Evolutionary conservation across 2,329 filamentous ascomycete genomes (phyloP).

Genomic region (Paracamarosporium sp.): DNA sequence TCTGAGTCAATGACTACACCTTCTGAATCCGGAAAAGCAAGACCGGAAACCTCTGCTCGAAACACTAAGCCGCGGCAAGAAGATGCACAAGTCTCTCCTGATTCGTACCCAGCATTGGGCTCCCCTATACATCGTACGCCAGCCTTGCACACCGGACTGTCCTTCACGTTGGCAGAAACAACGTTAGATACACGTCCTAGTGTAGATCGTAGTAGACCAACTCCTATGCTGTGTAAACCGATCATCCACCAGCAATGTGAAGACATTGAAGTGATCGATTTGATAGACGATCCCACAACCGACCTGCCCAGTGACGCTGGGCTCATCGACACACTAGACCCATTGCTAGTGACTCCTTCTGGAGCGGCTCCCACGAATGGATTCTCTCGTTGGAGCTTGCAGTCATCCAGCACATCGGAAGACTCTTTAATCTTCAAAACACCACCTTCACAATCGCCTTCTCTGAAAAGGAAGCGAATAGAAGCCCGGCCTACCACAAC

Average conservation of each 20-base stretch:
- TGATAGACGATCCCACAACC: neutral
- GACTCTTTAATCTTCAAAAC: conserved; percentile 26
- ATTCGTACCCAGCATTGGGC: conserved; percentile 31
- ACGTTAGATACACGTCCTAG: conserved; percentile 17
- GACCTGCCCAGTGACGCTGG: neutral
- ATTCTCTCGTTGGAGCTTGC: neutral
- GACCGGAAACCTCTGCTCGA: conserved; percentile 5
- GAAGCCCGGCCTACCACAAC: conserved; percentile 17
- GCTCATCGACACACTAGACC: neutral
- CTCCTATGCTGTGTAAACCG: neutral
- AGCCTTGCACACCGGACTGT: conserved; percentile 23
- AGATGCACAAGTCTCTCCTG: conserved; percentile 10
- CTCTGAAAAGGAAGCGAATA: conserved; percentile 35
- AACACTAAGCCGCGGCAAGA: neutral
- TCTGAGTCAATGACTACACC: neutral
- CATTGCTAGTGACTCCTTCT: neutral
- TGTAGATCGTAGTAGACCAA: neutral
- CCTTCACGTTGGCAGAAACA: conserved; percentile 30
- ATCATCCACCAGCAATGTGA: neutral
- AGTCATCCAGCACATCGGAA: conserved; percentile 9
- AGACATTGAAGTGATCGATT: neutral
- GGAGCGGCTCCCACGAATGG: neutral
- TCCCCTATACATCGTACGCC: conserved; percentile 20
- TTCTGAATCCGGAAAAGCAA: neutral
- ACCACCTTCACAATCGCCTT: conserved; percentile 9